phyloP scores from a whole-genome alignment of 345 rosid genomes.

The Melastoma malabathricum region DNA sequence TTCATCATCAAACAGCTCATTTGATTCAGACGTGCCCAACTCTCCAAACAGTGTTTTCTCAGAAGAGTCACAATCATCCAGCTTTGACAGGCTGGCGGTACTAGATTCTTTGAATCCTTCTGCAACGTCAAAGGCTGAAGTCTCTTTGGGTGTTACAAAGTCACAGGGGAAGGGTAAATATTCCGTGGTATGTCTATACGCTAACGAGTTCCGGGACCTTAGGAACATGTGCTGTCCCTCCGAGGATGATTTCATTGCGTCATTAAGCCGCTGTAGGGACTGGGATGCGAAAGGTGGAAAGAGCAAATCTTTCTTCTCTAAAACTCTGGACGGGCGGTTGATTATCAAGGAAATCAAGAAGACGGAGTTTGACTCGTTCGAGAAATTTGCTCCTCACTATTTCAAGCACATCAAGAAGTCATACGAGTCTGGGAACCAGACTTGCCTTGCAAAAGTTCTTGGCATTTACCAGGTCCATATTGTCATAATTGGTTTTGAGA shows the following conservation, averaged over 20 bases:
- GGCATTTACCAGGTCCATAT: slow-evolving; percentile 98
- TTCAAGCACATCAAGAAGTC: slow-evolving; percentile 76
- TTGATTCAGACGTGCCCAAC: slow-evolving; percentile 34
- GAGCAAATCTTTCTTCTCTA: slow-evolving; percentile 77
- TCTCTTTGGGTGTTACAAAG: slow-evolving; percentile 46
- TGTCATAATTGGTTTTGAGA: no score
- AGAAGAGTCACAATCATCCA: slow-evolving; percentile 46
- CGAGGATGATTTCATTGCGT: slow-evolving; percentile 74
- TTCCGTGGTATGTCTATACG: slow-evolving; percentile 58
- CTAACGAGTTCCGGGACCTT: slow-evolving; percentile 65
- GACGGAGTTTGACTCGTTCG: slow-evolving; percentile 84
- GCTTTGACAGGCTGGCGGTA: slow-evolving; percentile 59
- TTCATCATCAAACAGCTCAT: slow-evolving; percentile 45
- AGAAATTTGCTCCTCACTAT: slow-evolving; percentile 64
- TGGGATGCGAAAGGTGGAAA: slow-evolving; percentile 99
- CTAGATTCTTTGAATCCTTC: slow-evolving; percentile 51
- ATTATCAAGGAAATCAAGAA: slow-evolving; percentile 91
- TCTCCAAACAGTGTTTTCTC: slow-evolving; percentile 25
- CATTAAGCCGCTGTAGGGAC: slow-evolving; percentile 70
- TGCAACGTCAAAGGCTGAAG: slow-evolving; percentile 36
- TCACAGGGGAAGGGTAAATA: slow-evolving; percentile 67
- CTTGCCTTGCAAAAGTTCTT: slow-evolving; percentile 91
- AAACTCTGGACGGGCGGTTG: slow-evolving; percentile 77
- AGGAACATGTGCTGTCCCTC: slow-evolving; percentile 55
- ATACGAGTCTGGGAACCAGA: slow-evolving; percentile 62